Evolutionary conservation across 2,329 filamentous ascomycete genomes (phyloP).

Genomic region (Cercospora canescens): DNA sequence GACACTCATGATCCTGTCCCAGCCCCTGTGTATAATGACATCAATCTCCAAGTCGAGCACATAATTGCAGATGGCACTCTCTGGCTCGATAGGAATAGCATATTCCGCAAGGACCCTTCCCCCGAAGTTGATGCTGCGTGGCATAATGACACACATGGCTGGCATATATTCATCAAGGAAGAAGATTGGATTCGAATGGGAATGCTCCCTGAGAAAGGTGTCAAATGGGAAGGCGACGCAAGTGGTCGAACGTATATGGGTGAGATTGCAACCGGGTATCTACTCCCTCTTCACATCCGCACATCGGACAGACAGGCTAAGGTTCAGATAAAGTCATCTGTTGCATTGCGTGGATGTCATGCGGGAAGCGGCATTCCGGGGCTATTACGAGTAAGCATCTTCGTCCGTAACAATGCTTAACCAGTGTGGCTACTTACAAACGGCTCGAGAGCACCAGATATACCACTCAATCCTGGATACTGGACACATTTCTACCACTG

Average conservation of each 20-base stretch:
- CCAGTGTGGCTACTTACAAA: no score
- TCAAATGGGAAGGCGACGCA: not conserved
- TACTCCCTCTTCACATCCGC: no score
- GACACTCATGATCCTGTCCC: no score
- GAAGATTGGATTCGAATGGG: not conserved
- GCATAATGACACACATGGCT: not conserved
- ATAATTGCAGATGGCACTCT: not conserved
- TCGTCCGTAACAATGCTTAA: no score
- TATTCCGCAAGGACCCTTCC: not conserved
- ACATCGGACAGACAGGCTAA: no score
- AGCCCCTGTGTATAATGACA: no score
- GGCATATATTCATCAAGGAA: not conserved
- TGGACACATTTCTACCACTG: conserved; percentile 1
- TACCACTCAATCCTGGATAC: not conserved
- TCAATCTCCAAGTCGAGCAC: not conserved
- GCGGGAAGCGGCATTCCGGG: not conserved
- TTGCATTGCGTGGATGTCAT: not conserved
- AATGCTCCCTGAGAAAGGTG: not conserved
- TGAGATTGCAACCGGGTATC: no score
- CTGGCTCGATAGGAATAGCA: not conserved
- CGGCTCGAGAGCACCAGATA: no score
- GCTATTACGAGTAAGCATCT: not conserved
- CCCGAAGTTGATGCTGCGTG: conserved; percentile 2
- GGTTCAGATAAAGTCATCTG: no score
- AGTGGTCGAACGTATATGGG: not conserved